A percentile compares a stretch with the other conserved stretches of the same genome.
Evolutionary conservation across 2,329 filamentous ascomycete genomes (phyloP).

Genomic region (Stemphylium lycopersici): DNA sequence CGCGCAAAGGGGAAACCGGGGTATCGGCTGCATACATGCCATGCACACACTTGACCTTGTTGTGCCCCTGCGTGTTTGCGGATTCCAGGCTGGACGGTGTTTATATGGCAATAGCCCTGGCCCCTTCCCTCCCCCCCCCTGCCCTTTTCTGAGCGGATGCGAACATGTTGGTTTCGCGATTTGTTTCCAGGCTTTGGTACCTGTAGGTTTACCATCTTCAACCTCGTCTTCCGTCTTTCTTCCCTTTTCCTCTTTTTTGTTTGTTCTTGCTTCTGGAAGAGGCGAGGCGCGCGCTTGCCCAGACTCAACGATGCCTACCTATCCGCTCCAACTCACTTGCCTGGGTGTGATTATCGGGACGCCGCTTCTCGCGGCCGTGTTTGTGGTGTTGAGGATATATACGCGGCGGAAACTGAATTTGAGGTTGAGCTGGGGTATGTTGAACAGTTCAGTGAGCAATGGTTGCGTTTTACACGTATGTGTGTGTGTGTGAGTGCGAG

Average conservation of each 20-base stretch:
- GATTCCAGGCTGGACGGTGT: not conserved
- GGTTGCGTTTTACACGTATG: too few relatives aligned
- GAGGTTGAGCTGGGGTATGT: constrained; percentile 46
- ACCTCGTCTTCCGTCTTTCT: too few relatives aligned
- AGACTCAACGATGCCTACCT: constrained; percentile 40
- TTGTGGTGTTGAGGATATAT: constrained; percentile 46
- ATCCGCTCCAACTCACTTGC: constrained; percentile 48
- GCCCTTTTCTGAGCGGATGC: constrained; percentile 23
- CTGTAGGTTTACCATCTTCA: too few relatives aligned
- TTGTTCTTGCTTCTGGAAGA: too few relatives aligned
- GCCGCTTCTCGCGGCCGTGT: constrained; percentile 41
- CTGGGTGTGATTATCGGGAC: constrained; percentile 46
- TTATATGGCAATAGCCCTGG: constrained; percentile 38
- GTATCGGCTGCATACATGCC: not conserved
- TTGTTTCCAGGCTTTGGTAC: constrained; percentile 23
- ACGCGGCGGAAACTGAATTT: constrained; percentile 47
- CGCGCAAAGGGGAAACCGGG: constrained; percentile 17
- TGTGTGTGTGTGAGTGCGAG: not conserved
- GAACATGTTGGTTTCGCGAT: constrained; percentile 38
- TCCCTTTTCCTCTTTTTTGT: too few relatives aligned
- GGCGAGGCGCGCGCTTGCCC: too few relatives aligned
- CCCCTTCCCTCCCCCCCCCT: constrained; percentile 31
- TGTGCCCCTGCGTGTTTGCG: too few relatives aligned
- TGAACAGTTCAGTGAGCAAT: not conserved
- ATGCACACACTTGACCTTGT: too few relatives aligned